phyloP scores from a whole-genome alignment of 2,329 filamentous ascomycete genomes.

The Sclerotinia spermophila region DNA sequence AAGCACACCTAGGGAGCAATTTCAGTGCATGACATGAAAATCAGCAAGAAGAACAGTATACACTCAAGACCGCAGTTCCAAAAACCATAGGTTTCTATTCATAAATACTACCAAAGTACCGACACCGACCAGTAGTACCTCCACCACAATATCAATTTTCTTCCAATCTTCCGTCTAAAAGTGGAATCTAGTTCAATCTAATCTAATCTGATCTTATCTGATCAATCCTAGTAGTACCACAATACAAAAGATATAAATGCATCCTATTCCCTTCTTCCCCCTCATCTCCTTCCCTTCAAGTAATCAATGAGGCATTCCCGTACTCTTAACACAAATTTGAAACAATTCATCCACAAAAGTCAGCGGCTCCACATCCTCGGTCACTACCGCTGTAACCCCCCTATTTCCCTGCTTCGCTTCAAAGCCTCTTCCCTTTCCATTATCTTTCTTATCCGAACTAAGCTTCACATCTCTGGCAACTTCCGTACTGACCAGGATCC shows the following conservation, averaged over 20 bases:
- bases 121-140: not conserved
- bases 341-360: conserved; percentile 21
- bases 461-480: conserved; percentile 12
- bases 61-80: not conserved
- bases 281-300: accelerated
- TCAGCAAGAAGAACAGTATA: not conserved
- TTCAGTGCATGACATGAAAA: too few species aligned
- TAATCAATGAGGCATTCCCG: conserved; percentile 10
- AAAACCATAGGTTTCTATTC: not conserved
- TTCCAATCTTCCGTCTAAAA: not conserved
- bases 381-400: conserved; percentile 4
- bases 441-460: not conserved
- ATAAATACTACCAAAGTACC: not conserved
- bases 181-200: not conserved
- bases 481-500: conserved; percentile 16
- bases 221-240: too few species aligned
- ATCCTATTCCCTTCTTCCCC: not conserved
- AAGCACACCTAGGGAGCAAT: too few species aligned
- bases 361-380: conserved; percentile 15
- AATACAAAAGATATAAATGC: not conserved
- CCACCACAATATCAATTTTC: not conserved
- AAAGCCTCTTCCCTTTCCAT: not conserved
- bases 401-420: not conserved
- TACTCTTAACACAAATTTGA: conserved; percentile 16
- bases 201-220: not conserved